phyloP scores from a whole-genome alignment of 1,284 basidiomycete species.

The Ceratobasidium sp. region DNA sequence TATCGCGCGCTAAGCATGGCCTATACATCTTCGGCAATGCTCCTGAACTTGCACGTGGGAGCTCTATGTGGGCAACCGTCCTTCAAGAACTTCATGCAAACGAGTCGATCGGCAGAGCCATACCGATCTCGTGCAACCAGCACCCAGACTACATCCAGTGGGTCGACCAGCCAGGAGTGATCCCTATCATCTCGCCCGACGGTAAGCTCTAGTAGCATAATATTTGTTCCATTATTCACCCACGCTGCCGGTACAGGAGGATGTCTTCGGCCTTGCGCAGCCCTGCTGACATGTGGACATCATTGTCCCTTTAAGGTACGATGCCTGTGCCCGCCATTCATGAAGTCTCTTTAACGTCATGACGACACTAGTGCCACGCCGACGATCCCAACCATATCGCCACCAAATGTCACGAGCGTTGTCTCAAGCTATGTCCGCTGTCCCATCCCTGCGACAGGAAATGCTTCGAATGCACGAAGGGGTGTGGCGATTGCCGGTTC shows the following conservation, averaged over 20 bases:
- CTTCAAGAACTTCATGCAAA: slow-evolving; percentile 66
- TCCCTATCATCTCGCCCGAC: slow-evolving; percentile 69
- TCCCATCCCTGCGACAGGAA: slow-evolving; percentile 70
- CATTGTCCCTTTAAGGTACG: slow-evolving; percentile 72
- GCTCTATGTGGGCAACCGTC: slow-evolving; percentile 71
- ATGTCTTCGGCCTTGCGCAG: slow-evolving; percentile 69
- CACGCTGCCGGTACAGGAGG: slow-evolving; percentile 62
- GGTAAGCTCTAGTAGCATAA: slow-evolving; percentile 56
- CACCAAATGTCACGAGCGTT: slow-evolving; percentile 67
- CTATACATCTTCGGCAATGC: slow-evolving; percentile 79
- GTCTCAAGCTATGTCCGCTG: slow-evolving; percentile 66
- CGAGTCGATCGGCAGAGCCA: slow-evolving; percentile 64
- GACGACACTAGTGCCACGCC: slow-evolving; percentile 67
- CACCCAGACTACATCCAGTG: slow-evolving; percentile 64
- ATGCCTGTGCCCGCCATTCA: not conserved
- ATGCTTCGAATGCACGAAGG: slow-evolving; percentile 60
- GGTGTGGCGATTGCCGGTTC: slow-evolving; percentile 70
- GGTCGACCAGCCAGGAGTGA: slow-evolving; percentile 66
- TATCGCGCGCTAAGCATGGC: slow-evolving; percentile 80
- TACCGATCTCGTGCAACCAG: slow-evolving; percentile 70
- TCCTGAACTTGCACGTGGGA: slow-evolving; percentile 62
- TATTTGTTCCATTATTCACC: not conserved
- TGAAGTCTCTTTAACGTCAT: not conserved
- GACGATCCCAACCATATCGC: slow-evolving; percentile 69
- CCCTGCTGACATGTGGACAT: slow-evolving; percentile 76